A percentile compares a stretch with the other conserved stretches of the same genome.
Conservation (phyloP, 176 grass and related monocot genomes). For the Triticum urartu region DNA sequence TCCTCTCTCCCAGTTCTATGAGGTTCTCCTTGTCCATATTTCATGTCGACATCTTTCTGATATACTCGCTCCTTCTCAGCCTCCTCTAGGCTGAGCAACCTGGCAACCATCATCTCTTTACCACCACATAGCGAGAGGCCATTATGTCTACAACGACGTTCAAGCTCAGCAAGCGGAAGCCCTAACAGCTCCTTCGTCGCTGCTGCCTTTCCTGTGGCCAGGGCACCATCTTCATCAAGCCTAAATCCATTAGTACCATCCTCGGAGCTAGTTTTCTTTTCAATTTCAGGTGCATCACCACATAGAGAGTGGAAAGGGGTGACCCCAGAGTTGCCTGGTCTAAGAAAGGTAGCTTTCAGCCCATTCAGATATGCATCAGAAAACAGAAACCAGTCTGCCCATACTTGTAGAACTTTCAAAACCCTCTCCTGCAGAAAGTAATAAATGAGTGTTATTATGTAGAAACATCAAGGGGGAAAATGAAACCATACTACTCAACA, state of each 20-base stretch:
- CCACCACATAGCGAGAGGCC: conserved; percentile 85
- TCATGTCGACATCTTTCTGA: conserved; percentile 58
- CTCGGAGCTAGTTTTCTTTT: conserved; percentile 70
- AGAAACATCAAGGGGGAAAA: conserved; percentile 24
- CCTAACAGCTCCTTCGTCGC: conserved; percentile 76
- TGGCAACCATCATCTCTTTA: conserved; percentile 97
- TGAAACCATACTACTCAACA: conserved; percentile 14
- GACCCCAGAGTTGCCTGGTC: conserved; percentile 81
- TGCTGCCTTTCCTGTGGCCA: conserved; percentile 81
- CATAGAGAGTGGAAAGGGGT: conserved; percentile 73
- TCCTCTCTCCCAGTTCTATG: conserved; percentile 47
- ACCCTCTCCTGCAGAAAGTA: conserved; percentile 74
- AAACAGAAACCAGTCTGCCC: conserved; percentile 99
- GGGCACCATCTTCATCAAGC: conserved; percentile 83
- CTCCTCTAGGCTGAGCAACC: conserved; percentile 91
- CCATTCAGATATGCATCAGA: conserved; percentile 99
- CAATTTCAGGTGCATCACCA: conserved; percentile 89
- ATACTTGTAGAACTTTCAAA: conserved; percentile 97
- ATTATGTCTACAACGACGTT: conserved; percentile 91
- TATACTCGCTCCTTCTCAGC: conserved; percentile 70
- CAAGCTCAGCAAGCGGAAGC: conserved; percentile 89
- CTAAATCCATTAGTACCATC: conserved; percentile 61
- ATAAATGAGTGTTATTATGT: conserved; percentile 33
- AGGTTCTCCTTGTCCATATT: conserved; percentile 50
- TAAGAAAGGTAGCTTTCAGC: conserved; percentile 83